Evolutionary conservation across 1,139 yeast genomes (phyloP).

Genomic region (Zygotorulaspora mrakii): DNA sequence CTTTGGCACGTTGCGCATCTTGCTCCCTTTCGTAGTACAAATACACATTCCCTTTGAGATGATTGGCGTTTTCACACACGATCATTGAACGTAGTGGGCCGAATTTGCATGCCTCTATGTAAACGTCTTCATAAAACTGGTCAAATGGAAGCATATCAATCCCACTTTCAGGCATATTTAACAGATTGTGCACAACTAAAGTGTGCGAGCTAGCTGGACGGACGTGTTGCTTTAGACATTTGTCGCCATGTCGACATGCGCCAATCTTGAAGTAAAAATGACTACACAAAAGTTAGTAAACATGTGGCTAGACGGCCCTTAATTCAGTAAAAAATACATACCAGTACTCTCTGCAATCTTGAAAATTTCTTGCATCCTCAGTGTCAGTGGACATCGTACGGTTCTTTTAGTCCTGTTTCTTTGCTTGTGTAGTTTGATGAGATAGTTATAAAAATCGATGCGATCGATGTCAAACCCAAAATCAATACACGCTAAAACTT

Average conservation of each 20-base stretch:
- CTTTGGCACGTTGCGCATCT: slow-evolving; percentile 60
- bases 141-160: slow-evolving; percentile 44
- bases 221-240: slow-evolving; percentile 73
- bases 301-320: neutral
- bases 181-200: slow-evolving; percentile 63
- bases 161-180: slow-evolving; percentile 54
- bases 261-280: slow-evolving; percentile 80
- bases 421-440: no score
- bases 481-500: no score
- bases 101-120: slow-evolving; percentile 55
- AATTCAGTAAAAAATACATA: slow-evolving; percentile 25
- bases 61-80: slow-evolving; percentile 83
- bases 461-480: no score
- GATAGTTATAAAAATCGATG: neutral
- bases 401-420: no score
- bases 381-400: no score
- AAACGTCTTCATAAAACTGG: slow-evolving; percentile 69
- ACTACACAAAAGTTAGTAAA: slow-evolving; percentile 24
- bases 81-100: slow-evolving; percentile 64
- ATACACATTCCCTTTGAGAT: slow-evolving; percentile 80
- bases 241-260: slow-evolving; percentile 90
- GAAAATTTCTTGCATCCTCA: no score
- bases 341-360: slow-evolving; percentile 36
- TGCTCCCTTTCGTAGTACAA: slow-evolving; percentile 53
- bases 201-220: slow-evolving; percentile 68